phyloP scores from a whole-genome alignment of 805 yeast species.

The Candida oleophila region DNA sequence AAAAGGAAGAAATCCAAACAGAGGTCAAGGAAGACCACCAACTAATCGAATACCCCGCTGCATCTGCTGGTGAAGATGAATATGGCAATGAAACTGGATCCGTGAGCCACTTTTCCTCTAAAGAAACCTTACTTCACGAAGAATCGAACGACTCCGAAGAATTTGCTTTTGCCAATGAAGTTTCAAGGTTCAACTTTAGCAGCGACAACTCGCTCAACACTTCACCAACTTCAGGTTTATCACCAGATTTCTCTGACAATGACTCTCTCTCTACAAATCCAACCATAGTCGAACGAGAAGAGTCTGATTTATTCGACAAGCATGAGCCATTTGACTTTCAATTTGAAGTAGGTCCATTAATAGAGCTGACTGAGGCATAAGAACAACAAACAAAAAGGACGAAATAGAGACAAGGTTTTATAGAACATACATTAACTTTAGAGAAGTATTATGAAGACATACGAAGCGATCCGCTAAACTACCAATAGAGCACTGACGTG shows the following conservation, averaged over 20 bases:
- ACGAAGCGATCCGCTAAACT: too few relatives aligned
- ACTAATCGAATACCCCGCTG: not conserved
- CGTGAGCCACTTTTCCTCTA: conserved; percentile 10
- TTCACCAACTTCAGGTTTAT: conserved; percentile 9
- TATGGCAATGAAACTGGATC: conserved; percentile 1
- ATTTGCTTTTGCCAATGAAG: not conserved
- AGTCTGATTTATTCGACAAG: not conserved
- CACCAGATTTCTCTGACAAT: conserved; percentile 15
- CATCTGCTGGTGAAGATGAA: not conserved
- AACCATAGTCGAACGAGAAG: conserved; percentile 16
- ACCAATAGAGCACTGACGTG: too few relatives aligned
- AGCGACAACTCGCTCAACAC: conserved; percentile 3
- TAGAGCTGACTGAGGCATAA: not conserved
- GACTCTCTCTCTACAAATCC: conserved; percentile 33
- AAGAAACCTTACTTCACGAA: conserved; percentile 12
- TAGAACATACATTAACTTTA: too few relatives aligned
- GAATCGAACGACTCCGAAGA: not conserved
- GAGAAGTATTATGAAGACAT: too few relatives aligned
- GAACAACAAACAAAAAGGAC: too few relatives aligned
- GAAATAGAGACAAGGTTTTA: too few relatives aligned
- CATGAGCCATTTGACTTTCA: conserved; percentile 1
- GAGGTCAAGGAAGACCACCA: conserved; percentile 2
- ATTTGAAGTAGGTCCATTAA: not conserved
- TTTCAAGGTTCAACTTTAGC: not conserved
- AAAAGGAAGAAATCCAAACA: not conserved